phyloP scores from a whole-genome alignment of 2,329 filamentous ascomycete species.

The Aspergillus sp. region DNA sequence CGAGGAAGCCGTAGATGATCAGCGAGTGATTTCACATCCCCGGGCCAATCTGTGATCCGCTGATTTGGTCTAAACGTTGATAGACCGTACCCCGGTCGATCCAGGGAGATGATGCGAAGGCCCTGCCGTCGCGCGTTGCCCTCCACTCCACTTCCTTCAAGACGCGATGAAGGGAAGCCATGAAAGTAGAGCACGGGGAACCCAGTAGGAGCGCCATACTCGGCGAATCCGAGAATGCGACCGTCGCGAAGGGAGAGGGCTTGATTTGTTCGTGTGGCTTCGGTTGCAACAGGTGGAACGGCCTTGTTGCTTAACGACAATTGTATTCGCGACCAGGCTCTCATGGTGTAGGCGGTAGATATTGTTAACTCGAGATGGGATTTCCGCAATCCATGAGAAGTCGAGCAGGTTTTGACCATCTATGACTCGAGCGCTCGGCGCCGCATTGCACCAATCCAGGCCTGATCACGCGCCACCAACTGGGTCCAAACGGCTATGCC shows the following conservation, averaged over 20 bases:
- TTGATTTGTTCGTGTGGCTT: slow-evolving; percentile 17
- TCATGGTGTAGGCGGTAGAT: neutral
- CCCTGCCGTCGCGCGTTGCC: slow-evolving; percentile 40
- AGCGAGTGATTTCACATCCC: slow-evolving; percentile 48
- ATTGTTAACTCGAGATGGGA: neutral
- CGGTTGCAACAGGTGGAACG: too few species aligned
- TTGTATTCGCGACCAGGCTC: neutral
- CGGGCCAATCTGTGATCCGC: slow-evolving; percentile 47
- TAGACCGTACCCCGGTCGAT: slow-evolving; percentile 51
- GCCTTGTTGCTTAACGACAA: neutral
- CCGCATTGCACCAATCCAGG: neutral
- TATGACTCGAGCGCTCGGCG: too few species aligned
- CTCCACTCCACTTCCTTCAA: slow-evolving; percentile 42
- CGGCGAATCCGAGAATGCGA: slow-evolving; percentile 49
- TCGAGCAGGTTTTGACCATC: too few species aligned
- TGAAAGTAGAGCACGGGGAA: slow-evolving; percentile 49
- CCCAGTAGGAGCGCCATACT: slow-evolving; percentile 44
- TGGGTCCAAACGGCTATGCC: too few species aligned
- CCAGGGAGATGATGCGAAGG: slow-evolving; percentile 47
- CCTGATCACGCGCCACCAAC: too few species aligned
- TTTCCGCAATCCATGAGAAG: neutral
- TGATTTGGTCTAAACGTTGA: slow-evolving; percentile 45
- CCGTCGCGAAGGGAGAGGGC: slow-evolving; percentile 36
- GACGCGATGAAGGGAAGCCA: slow-evolving; percentile 49
- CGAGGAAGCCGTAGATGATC: slow-evolving; percentile 44